These are phyloP conservation scores for Micromonas pusilla DNA, from an alignment of 139 green algal genomes.

Conservation along the genomic window DNA sequence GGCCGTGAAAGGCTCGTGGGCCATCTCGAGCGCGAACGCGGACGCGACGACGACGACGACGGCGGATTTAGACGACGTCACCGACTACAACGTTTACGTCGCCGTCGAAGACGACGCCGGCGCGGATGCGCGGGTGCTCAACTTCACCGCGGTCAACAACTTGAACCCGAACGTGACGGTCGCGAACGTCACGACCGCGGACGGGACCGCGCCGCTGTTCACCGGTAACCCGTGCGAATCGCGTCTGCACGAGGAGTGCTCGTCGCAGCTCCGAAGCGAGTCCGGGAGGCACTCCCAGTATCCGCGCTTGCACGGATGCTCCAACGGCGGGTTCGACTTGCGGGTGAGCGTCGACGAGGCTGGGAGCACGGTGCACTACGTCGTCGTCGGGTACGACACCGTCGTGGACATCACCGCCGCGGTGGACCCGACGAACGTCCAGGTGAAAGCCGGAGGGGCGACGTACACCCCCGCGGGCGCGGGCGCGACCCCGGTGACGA, in stretches of 20 bases:
- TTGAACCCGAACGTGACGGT: background rate
- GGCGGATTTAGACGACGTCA: background rate
- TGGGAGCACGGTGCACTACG: background rate
- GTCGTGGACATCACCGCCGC: background rate
- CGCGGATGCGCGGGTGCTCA: background rate
- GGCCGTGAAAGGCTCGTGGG: background rate
- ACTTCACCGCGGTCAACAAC: background rate
- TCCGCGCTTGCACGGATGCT: background rate
- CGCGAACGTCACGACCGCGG: background rate
- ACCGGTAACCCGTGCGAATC: background rate
- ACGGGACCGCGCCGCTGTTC: conserved; percentile 17
- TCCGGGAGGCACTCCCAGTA: background rate
- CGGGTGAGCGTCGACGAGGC: background rate
- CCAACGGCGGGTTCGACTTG: background rate
- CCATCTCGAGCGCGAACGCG: background rate
- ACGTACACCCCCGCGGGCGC: background rate
- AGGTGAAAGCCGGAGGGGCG: background rate
- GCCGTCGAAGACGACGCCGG: background rate
- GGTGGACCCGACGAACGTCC: background rate
- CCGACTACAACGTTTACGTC: conserved; percentile 17
- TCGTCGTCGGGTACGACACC: background rate
- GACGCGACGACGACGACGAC: background rate
- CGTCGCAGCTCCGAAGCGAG: background rate
- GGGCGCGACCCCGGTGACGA: background rate
- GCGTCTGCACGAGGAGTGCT: background rate